These are phyloP conservation scores for Spencermartinsiella ligniputridi DNA, from an alignment of 1,139 yeast genomes.

Conservation along the genomic window DNA sequence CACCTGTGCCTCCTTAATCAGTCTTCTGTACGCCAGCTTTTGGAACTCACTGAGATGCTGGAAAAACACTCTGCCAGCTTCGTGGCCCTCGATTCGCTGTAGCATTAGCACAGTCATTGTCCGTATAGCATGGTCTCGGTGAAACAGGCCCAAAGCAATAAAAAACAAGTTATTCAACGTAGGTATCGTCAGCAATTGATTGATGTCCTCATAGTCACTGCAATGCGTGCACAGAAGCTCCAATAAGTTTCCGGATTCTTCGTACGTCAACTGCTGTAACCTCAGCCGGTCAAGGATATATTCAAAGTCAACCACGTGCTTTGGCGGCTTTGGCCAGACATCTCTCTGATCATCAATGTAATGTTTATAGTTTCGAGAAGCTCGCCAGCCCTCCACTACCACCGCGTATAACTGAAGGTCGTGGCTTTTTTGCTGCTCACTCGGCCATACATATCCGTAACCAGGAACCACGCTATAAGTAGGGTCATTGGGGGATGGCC, in stretches of 20 bases:
- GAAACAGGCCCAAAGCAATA: conserved; percentile 35
- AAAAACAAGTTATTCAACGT: conserved; percentile 26
- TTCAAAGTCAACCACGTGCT: conserved; percentile 30
- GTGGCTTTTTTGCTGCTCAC: conserved; percentile 23
- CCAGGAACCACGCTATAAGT: conserved; percentile 27
- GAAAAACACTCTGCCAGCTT: conserved; percentile 31
- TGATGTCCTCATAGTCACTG: conserved; percentile 31
- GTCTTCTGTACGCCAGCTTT: conserved; percentile 28
- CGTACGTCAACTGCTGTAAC: conserved; percentile 24
- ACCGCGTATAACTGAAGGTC: conserved; percentile 29
- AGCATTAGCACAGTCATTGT: conserved; percentile 28
- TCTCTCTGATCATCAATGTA: conserved; percentile 24
- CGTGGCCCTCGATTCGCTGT: conserved; percentile 30
- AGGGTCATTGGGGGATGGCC: conserved; percentile 27
- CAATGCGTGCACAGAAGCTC: conserved; percentile 26
- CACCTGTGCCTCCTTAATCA: conserved; percentile 11
- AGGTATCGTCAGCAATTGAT: conserved; percentile 30
- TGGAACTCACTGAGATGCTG: conserved; percentile 28
- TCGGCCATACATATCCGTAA: conserved; percentile 33
- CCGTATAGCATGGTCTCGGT: conserved; percentile 29
- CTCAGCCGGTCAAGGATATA: conserved; percentile 32
- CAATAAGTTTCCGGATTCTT: conserved; percentile 30
- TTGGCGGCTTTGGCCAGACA: conserved; percentile 25
- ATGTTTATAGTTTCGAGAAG: conserved; percentile 27
- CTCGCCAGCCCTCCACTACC: conserved; percentile 35